Evolutionary conservation across 768 basidiomycete genomes (phyloP).

Genomic region (Mrakia blollopis): DNA sequence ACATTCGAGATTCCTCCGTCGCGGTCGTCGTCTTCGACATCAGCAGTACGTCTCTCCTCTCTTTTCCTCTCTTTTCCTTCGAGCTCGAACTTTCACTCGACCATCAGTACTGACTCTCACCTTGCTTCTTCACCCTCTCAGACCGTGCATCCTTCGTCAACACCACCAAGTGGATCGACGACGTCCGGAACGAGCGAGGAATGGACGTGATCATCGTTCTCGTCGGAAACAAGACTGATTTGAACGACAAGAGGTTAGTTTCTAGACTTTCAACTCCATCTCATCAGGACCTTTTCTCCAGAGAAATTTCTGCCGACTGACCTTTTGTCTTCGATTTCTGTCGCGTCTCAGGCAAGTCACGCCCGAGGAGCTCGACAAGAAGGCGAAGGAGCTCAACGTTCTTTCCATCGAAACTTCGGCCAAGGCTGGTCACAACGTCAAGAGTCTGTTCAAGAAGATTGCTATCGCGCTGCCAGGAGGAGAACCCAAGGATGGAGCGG

Average conservation of each 20-base stretch:
- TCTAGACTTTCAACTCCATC: background rate
- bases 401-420: slow-evolving; percentile 99
- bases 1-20: slow-evolving; percentile 97
- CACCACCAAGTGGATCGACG: slow-evolving; percentile 98
- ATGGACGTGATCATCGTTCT: slow-evolving; percentile 97
- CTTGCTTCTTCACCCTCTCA: slow-evolving; percentile 42
- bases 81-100: background rate
- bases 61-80: slow-evolving; percentile 3
- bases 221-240: slow-evolving; percentile 97
- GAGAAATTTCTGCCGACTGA: too few relatives aligned
- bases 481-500: slow-evolving; percentile 50
- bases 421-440: slow-evolving; percentile 98
- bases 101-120: background rate
- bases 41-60: slow-evolving; percentile 63
- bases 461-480: slow-evolving; percentile 96
- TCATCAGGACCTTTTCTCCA: too few relatives aligned
- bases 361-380: slow-evolving; percentile 88
- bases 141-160: slow-evolving; percentile 97
- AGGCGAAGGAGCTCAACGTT: slow-evolving; percentile 81
- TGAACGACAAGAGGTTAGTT: slow-evolving; percentile 92
- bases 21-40: slow-evolving; percentile 99
- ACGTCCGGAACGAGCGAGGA: slow-evolving; percentile 93
- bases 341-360: slow-evolving; percentile 81
- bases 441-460: slow-evolving; percentile 98
- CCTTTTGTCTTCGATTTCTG: background rate